Conservation (phyloP, 2,329 filamentous ascomycete species). For the Teratosphaeria zuluensis region DNA sequence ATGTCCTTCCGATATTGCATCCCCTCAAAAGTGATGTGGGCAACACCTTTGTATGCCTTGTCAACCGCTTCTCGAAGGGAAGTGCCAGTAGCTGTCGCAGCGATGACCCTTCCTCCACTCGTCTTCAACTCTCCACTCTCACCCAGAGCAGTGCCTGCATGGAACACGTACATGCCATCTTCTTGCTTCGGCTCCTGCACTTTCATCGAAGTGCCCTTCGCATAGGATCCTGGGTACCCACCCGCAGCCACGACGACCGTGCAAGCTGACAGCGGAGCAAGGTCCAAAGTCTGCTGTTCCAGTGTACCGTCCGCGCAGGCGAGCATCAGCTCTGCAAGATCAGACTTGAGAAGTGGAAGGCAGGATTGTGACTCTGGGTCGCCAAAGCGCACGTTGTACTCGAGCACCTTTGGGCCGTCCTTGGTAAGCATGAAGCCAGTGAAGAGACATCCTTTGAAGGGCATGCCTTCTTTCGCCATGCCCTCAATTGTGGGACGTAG, state of each 20-base stretch:
- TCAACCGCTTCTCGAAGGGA: constrained; percentile 74
- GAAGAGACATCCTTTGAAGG: constrained; percentile 67
- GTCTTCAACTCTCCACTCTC: constrained; percentile 57
- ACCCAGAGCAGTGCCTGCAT: constrained; percentile 71
- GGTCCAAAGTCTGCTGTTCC: constrained; percentile 34
- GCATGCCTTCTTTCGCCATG: constrained; percentile 66
- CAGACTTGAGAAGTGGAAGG: constrained; percentile 70
- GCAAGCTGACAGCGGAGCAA: constrained; percentile 55
- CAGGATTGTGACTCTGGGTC: constrained; percentile 88
- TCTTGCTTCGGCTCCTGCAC: constrained; percentile 42
- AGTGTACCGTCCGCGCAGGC: constrained; percentile 71
- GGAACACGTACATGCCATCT: constrained; percentile 64
- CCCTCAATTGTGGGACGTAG: constrained; percentile 84
- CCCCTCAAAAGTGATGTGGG: constrained; percentile 69
- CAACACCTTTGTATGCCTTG: constrained; percentile 77
- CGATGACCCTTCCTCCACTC: constrained; percentile 83
- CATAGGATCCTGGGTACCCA: constrained; percentile 80
- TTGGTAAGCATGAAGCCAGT: constrained; percentile 91
- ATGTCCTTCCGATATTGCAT: constrained; percentile 95
- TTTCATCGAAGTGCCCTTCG: constrained; percentile 61
- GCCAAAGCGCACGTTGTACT: constrained; percentile 90
- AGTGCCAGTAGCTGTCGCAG: constrained; percentile 68
- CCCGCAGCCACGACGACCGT: constrained; percentile 91
- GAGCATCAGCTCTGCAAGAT: constrained; percentile 80
- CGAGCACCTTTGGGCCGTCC: constrained; percentile 68